Percentiles rank a stretch among this genome's conserved stretches.
Conservation (phyloP, 1,139 yeast genomes). For the Hansenula sp. region DNA sequence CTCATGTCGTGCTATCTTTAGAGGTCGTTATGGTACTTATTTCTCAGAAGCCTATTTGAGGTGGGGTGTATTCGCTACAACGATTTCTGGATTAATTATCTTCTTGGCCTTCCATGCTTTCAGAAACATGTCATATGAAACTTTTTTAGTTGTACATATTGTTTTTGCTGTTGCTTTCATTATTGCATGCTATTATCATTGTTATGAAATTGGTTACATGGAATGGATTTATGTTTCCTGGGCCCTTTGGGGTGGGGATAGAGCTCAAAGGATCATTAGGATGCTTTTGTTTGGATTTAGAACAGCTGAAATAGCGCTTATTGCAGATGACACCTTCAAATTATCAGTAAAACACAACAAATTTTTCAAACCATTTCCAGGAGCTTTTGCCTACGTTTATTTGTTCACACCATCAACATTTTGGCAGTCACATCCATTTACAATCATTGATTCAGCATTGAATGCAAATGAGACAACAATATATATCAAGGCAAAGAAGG, state of each 20-base stretch:
- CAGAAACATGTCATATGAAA: constrained; percentile 59
- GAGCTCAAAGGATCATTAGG: constrained; percentile 48
- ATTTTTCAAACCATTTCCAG: constrained; percentile 48
- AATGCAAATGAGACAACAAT: constrained; percentile 31
- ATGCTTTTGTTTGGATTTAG: constrained; percentile 45
- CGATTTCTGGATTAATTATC: constrained; percentile 31
- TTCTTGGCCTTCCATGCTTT: constrained; percentile 47
- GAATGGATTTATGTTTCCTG: constrained; percentile 47
- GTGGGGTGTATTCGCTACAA: no score
- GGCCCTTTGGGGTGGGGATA: constrained; percentile 64
- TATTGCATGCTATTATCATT: constrained; percentile 60
- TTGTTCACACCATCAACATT: constrained; percentile 49
- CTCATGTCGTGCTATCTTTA: constrained; percentile 25
- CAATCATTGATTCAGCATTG: constrained; percentile 39
- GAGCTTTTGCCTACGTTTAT: constrained; percentile 60
- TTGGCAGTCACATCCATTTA: constrained; percentile 75
- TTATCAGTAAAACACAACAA: constrained; percentile 34
- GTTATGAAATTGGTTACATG: constrained; percentile 38
- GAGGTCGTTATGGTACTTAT: no score
- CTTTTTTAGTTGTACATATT: constrained; percentile 58
- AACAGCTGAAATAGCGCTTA: constrained; percentile 42
- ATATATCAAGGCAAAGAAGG: constrained; percentile 38
- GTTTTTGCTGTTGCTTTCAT: constrained; percentile 52
- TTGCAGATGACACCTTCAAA: constrained; percentile 35
- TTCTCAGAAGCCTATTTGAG: no score